phyloP scores from a whole-genome alignment of 2,329 filamentous ascomycete species.

The Plectosphaerella cucumerina region DNA sequence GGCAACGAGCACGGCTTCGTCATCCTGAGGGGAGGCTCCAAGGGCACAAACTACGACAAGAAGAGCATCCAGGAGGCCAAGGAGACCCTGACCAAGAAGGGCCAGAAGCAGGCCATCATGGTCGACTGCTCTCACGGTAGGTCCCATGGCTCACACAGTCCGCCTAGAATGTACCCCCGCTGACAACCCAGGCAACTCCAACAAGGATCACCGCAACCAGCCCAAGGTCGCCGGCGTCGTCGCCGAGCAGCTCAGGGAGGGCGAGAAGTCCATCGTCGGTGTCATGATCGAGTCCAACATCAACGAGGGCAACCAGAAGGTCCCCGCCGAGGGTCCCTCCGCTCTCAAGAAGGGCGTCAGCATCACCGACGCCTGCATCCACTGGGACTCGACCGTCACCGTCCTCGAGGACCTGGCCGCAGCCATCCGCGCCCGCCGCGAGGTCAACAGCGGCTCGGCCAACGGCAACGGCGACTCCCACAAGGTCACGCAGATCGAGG shows the following conservation, averaged over 20 bases:
- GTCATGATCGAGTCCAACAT: constrained; percentile 99
- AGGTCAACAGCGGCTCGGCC: constrained; percentile 36
- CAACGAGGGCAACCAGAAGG: constrained; percentile 85
- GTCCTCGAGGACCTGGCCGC: constrained; percentile 82
- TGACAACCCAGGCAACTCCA: constrained; percentile 86
- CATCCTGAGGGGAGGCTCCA: constrained; percentile 86
- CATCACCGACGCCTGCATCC: constrained; percentile 94
- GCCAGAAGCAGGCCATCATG: constrained; percentile 87
- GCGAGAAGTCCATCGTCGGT: constrained; percentile 84
- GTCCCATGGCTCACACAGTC: constrained; percentile 20
- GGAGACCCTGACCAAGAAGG: constrained; percentile 75
- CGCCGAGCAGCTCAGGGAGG: constrained; percentile 79
- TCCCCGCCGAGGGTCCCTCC: constrained; percentile 73
- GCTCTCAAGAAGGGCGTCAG: constrained; percentile 84
- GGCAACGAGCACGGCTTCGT: constrained; percentile 98
- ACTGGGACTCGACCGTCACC: constrained; percentile 80
- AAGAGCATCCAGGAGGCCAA: constrained; percentile 76
- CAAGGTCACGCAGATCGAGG: constrained; percentile 45
- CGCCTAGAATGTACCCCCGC: no score
- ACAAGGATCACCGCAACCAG: constrained; percentile 97
- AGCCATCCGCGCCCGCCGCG: constrained; percentile 73
- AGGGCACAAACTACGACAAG: constrained; percentile 90
- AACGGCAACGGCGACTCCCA: constrained; percentile 22
- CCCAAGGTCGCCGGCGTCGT: constrained; percentile 83
- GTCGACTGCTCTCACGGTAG: constrained; percentile 94